These are phyloP conservation scores for Fusarium sp. DNA, from an alignment of 2,329 filamentous ascomycete genomes.

Conservation along the genomic window DNA sequence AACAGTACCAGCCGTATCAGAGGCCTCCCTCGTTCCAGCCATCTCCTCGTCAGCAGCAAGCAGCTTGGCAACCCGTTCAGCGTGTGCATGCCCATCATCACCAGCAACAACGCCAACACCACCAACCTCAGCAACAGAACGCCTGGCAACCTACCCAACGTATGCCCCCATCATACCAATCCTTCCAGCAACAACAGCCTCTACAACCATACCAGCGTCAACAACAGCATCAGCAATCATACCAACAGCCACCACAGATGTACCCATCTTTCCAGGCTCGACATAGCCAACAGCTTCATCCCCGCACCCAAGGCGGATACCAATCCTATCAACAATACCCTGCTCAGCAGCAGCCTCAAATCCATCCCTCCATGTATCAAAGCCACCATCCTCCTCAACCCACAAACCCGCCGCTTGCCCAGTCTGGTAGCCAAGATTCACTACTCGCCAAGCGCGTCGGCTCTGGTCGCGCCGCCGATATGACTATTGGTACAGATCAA, in stretches of 20 bases:
- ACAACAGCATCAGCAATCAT: constrained; percentile 29
- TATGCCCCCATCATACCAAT: constrained; percentile 41
- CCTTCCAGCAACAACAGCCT: constrained; percentile 41
- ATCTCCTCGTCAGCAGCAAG: constrained; percentile 36
- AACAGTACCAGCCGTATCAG: constrained; percentile 36
- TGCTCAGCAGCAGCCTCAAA: constrained; percentile 30
- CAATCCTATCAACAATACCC: constrained; percentile 27
- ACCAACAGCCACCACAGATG: constrained; percentile 35
- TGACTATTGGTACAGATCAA: constrained; percentile 54
- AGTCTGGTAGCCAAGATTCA: constrained; percentile 53
- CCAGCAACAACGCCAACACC: constrained; percentile 35
- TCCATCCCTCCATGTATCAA: constrained; percentile 37
- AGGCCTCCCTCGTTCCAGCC: constrained; percentile 34
- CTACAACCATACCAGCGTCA: constrained; percentile 33
- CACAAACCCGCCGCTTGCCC: constrained; percentile 27
- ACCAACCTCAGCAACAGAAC: constrained; percentile 40
- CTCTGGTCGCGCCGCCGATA: constrained; percentile 61
- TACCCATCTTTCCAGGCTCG: constrained; percentile 30
- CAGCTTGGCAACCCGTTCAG: constrained; percentile 29
- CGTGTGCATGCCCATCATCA: constrained; percentile 40
- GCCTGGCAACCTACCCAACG: constrained; percentile 31
- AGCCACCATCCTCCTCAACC: constrained; percentile 27
- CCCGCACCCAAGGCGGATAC: constrained; percentile 23
- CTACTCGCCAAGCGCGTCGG: constrained; percentile 68
- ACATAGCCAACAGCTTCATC: constrained; percentile 38